phyloP scores from a whole-genome alignment of 257 asterid genomes.

The Solanum medicagineum region DNA sequence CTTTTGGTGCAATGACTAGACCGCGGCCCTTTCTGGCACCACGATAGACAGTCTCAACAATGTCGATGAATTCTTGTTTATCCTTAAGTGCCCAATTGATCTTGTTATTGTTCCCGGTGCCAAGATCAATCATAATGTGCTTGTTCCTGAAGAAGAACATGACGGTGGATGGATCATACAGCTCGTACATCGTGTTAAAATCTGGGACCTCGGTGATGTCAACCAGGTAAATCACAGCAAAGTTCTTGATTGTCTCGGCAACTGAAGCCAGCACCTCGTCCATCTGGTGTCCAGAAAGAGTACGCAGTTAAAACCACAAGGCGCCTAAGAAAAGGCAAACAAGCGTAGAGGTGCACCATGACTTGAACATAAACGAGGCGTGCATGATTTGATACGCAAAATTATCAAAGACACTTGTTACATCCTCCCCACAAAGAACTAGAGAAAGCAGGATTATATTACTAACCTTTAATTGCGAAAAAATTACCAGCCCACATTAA shows the following conservation, averaged over 20 bases:
- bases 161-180: slow-evolving; percentile 82
- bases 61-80: slow-evolving; percentile 69
- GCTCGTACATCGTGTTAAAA: slow-evolving; percentile 91
- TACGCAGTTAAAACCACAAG: not conserved
- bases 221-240: slow-evolving; percentile 76
- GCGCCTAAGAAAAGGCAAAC: not conserved
- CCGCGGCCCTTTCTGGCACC: slow-evolving; percentile 80
- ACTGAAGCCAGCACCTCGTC: slow-evolving; percentile 81
- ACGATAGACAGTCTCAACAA: slow-evolving; percentile 63
- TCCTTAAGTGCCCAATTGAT: slow-evolving; percentile 81
- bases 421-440: not conserved
- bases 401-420: not conserved
- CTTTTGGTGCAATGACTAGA: slow-evolving; percentile 75
- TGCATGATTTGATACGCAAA: not conserved
- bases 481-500: not conserved
- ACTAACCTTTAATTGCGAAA: not conserved
- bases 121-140: slow-evolving; percentile 95
- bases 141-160: slow-evolving; percentile 98
- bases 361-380: fast-evolving
- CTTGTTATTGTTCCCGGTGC: slow-evolving; percentile 94
- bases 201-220: slow-evolving; percentile 89
- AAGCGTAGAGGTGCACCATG: not conserved
- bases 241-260: slow-evolving; percentile 80
- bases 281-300: slow-evolving; percentile 36
- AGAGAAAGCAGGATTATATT: not conserved